These are phyloP conservation scores for Paxillus ammoniavirescens DNA, from an alignment of 768 basidiomycete species.

Conservation along the genomic window DNA sequence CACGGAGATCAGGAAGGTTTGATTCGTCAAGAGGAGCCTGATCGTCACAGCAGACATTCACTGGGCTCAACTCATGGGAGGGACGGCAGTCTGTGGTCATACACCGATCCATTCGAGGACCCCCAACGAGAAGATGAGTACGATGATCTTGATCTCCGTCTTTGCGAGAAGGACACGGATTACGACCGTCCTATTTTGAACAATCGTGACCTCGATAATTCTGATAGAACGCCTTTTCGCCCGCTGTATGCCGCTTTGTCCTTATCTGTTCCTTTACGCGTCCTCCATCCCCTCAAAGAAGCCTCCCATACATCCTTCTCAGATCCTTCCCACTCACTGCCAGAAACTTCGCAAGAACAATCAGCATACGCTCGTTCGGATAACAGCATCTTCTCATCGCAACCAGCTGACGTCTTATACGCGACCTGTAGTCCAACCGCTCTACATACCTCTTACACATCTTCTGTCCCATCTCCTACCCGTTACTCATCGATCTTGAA, in stretches of 20 bases:
- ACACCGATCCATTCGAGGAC: conserved; percentile 47
- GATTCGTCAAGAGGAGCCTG: conserved; percentile 17
- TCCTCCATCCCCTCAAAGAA: conserved; percentile 35
- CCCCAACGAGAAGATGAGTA: conserved; percentile 19
- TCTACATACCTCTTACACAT: conserved; percentile 25
- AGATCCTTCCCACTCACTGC: conserved; percentile 23
- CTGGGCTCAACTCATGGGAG: conserved; percentile 9
- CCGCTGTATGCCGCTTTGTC: conserved; percentile 11
- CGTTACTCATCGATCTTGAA: conserved; percentile 44
- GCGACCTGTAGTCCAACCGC: conserved; percentile 21
- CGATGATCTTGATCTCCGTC: conserved; percentile 11
- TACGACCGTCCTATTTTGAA: conserved; percentile 12
- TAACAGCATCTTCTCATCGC: conserved; percentile 20
- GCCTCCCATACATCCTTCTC: conserved; percentile 22
- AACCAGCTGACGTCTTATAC: conserved; percentile 11
- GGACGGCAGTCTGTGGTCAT: conserved; percentile 30
- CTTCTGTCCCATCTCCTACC: conserved; percentile 27
- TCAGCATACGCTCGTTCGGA: conserved; percentile 24
- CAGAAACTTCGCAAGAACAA: conserved; percentile 24
- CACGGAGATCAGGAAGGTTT: conserved; percentile 15
- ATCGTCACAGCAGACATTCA: conserved; percentile 2
- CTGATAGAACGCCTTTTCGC: conserved; percentile 13
- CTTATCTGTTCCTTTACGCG: conserved; percentile 22
- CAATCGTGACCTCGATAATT: conserved; percentile 10
- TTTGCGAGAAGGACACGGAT: conserved; percentile 19